phyloP scores from a whole-genome alignment of 2,329 filamentous ascomycete genomes.

The Hymenoscyphus linearis region DNA sequence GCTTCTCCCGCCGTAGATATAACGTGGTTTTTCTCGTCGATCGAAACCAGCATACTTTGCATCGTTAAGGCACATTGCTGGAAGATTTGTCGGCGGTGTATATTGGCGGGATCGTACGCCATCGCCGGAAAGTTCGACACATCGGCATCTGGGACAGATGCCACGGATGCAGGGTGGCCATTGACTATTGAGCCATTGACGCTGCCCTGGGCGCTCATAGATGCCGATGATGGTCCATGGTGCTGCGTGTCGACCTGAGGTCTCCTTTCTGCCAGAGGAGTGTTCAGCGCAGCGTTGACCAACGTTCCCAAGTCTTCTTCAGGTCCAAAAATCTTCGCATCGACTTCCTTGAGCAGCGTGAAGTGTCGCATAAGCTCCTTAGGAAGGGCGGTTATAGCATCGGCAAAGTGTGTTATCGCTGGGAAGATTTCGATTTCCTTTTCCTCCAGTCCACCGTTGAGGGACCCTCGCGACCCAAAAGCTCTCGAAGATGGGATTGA shows the following conservation, averaged over 20 bases:
- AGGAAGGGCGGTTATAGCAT: constrained; percentile 85
- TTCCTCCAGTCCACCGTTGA: constrained; percentile 39
- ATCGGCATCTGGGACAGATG: constrained; percentile 31
- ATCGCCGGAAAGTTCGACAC: constrained; percentile 38
- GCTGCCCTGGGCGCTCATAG: constrained; percentile 26
- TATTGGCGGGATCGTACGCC: constrained; percentile 51
- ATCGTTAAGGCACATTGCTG: constrained; percentile 73
- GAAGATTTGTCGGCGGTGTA: constrained; percentile 68
- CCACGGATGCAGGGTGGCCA: constrained; percentile 24
- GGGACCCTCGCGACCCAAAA: constrained; percentile 38
- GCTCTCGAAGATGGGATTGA: constrained; percentile 44
- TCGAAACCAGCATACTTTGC: constrained; percentile 77
- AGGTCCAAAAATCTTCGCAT: constrained; percentile 89
- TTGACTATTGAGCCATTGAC: constrained; percentile 30
- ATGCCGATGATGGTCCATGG: constrained; percentile 24
- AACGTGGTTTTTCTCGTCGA: constrained; percentile 98
- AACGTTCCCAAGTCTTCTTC: constrained; percentile 77
- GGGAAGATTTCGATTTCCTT: constrained; percentile 64
- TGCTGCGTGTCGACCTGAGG: constrained; percentile 32
- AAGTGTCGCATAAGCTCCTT: constrained; percentile 95
- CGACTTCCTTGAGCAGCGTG: constrained; percentile 92
- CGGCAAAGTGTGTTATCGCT: constrained; percentile 72
- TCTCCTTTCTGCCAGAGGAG: constrained; percentile 41
- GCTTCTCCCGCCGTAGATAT: constrained; percentile 89
- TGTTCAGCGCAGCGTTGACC: constrained; percentile 57